A percentile compares a stretch with the other conserved stretches of the same genome.
Conservation (phyloP, 345 rosid genomes). For the Aegle marmelos region DNA sequence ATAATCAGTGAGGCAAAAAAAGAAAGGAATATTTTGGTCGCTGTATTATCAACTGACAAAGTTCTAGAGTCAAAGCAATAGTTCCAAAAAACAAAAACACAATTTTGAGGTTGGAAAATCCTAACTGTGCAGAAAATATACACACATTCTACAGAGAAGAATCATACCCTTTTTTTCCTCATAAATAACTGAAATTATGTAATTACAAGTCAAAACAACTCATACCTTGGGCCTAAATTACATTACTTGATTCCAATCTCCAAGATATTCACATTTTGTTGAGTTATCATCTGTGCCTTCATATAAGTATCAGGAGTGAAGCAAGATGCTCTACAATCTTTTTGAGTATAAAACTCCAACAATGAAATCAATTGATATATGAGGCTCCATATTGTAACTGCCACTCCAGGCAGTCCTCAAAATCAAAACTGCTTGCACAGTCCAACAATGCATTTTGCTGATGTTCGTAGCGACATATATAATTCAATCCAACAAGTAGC, state of each 20-base stretch:
- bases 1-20: not conserved
- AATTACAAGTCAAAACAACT: conserved; percentile 24
- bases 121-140: conserved; percentile 9
- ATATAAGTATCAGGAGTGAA: conserved; percentile 21
- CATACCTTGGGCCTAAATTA: conserved; percentile 25
- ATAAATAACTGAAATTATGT: conserved; percentile 23
- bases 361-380: conserved; percentile 30
- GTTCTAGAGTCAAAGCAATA: not conserved
- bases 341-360: conserved; percentile 8
- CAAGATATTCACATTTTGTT: conserved; percentile 23
- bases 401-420: conserved; percentile 91
- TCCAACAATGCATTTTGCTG: conserved; percentile 86
- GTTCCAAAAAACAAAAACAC: not conserved
- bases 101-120: not conserved
- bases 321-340: conserved; percentile 24
- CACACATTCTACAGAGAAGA: conserved; percentile 13
- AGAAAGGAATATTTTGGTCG: not conserved
- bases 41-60: not conserved
- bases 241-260: conserved; percentile 28
- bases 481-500: conserved; percentile 90
- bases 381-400: conserved; percentile 58
- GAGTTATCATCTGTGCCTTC: conserved; percentile 23
- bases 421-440: conserved; percentile 95
- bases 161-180: not conserved
- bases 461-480: conserved; percentile 86